A percentile compares a stretch with the other conserved stretches of the same genome.
These are phyloP conservation scores for Speleostelium caveatum DNA, from an alignment of 78 protist genomes.

Conservation along the genomic window DNA sequence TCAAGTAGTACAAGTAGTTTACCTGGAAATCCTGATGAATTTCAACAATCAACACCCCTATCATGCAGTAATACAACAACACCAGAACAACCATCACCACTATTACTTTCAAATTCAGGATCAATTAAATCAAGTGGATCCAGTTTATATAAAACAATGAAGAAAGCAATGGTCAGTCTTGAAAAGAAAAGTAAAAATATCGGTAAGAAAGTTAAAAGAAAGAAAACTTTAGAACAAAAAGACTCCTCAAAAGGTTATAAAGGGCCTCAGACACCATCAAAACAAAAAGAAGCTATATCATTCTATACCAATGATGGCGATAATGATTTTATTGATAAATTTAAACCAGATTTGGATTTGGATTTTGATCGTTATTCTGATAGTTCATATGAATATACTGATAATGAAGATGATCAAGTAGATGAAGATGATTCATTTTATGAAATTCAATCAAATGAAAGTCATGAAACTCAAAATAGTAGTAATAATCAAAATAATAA, in stretches of 20 bases:
- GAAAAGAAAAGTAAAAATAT: constrained; percentile 53
- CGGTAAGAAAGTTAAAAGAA: constrained; percentile 18
- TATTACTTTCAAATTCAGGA: background rate
- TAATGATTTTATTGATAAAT: background rate
- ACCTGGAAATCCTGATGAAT: too few species aligned
- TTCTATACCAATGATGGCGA: background rate
- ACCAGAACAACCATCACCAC: background rate
- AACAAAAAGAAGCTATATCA: background rate
- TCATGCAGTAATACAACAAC: background rate
- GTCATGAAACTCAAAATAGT: background rate
- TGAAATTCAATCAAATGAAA: constrained; percentile 34
- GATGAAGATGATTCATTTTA: constrained; percentile 9
- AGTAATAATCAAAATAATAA: too few species aligned
- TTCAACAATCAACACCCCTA: background rate
- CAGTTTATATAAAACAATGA: constrained; percentile 40
- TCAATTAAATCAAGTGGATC: constrained; percentile 44
- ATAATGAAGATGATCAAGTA: constrained; percentile 6
- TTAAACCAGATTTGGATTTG: constrained; percentile 22
- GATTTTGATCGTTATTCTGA: constrained; percentile 19
- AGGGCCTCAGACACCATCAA: too few species aligned
- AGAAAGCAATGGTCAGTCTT: constrained; percentile 36
- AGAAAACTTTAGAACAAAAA: too few species aligned
- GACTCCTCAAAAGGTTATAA: too few species aligned
- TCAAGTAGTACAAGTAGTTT: too few species aligned
- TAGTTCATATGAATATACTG: constrained; percentile 9